Evolutionary conservation across 306 rosid genomes (phyloP), one percentile per base, ranked within the genome.

Genomic region (Prunus padus): DNA sequence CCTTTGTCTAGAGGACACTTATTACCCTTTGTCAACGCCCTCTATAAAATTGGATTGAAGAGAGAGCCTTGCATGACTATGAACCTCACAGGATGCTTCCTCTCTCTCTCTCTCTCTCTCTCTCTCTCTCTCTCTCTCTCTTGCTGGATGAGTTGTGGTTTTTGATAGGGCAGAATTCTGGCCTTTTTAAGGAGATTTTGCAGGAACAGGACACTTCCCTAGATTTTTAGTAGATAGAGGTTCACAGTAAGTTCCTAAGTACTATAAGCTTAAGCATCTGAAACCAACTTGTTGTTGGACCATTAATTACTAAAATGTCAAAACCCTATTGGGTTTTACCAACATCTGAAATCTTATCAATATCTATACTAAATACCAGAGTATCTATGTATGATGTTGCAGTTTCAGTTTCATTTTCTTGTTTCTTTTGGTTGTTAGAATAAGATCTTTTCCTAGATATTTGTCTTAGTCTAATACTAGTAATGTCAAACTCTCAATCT

Each of bases 31-130:
- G 92, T 93, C 96, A 91, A 89, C 93, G 82, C 79, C 79, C 74
- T 77, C 68, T 67, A 74, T 64, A 67, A 73, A 73, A 13, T 79
- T 40, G 75, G 55, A 82, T 74, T 64, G 79, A 51, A 57, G 55
- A 62, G 50, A 59, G 78, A 79, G 82, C 82, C 78, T 81, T 82
- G 76, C 87, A 81, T 82, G 76, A 80, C 81, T 31, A 66, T 80
- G 91, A 83, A 89, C 80, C 84, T 86, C 46, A 76, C 89, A 76
- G 78, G 93, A 87, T 83, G 89, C 87, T 89, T 88, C 96, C 96
- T 69, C 82, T 44, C 26, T 74, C 65, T 62, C 65, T 46, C 51
- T 46, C 51, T 46, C 50, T 46, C 16, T 14, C 77, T 55, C 57
- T 82, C 51, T 46, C 50, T 46, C 16, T 14, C 77, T 55, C 57